Percentiles rank a stretch among this genome's conserved stretches.
Evolutionary conservation across 2,329 filamentous ascomycete species (phyloP).

Genomic region (Penicillium expansum): DNA sequence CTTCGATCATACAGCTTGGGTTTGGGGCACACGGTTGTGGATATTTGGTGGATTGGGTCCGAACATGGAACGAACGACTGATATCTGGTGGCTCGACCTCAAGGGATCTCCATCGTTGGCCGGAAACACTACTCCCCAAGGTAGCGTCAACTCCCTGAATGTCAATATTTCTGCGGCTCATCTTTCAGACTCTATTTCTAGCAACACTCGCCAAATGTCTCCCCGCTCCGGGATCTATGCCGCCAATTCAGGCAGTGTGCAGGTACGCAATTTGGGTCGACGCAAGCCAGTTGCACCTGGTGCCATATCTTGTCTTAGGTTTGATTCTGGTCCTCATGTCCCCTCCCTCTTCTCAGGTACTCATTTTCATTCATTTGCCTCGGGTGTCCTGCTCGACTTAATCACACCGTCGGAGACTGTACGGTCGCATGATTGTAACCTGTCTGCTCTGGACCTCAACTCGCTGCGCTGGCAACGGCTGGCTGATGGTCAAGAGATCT

Average conservation of each 20-base stretch:
- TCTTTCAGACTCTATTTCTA: conserved; percentile 38
- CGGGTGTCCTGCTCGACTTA: conserved; percentile 88
- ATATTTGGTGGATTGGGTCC: conserved; percentile 93
- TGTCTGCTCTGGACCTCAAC: conserved; percentile 84
- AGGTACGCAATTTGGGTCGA: conserved; percentile 54
- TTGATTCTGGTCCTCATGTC: conserved; percentile 80
- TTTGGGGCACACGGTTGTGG: conserved; percentile 91
- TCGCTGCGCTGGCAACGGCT: conserved; percentile 91
- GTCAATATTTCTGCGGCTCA: conserved; percentile 36
- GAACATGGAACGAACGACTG: conserved; percentile 94
- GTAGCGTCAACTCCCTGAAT: conserved; percentile 46
- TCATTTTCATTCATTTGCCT: conserved; percentile 94
- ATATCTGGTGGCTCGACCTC: conserved; percentile 96
- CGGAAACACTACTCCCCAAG: conserved; percentile 64
- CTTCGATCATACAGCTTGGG: conserved; percentile 92
- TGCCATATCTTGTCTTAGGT: conserved; percentile 84
- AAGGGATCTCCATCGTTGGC: conserved; percentile 80
- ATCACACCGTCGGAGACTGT: conserved; percentile 89
- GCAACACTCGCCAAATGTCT: conserved; percentile 32
- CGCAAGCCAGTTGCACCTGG: conserved; percentile 67
- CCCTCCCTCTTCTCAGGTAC: conserved; percentile 86
- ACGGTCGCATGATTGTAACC: conserved; percentile 78
- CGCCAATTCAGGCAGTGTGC: conserved; percentile 65
- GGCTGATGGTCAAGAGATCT: conserved; percentile 90
- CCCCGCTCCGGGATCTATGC: conserved; percentile 59